Percentiles rank a stretch among this genome's conserved stretches.
phyloP scores from a whole-genome alignment of 2,329 filamentous ascomycete genomes.

The Lecanicillium sp. region DNA sequence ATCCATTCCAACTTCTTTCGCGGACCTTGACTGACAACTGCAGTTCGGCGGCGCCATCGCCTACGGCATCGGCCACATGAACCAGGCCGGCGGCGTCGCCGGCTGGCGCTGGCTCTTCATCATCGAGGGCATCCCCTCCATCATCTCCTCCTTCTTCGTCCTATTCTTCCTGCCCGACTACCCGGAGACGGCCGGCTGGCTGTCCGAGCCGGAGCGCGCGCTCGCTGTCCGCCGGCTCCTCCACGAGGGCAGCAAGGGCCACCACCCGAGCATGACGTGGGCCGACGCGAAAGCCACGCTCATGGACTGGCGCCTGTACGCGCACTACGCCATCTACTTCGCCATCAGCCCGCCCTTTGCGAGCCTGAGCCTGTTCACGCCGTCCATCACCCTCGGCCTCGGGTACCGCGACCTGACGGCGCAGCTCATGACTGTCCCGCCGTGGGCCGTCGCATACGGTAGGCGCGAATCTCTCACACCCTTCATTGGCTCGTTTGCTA shows the following conservation, averaged over 20 bases:
- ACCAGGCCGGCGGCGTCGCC: slow-evolving; percentile 51
- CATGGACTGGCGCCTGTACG: slow-evolving; percentile 62
- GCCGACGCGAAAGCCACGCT: slow-evolving; percentile 63
- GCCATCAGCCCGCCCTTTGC: slow-evolving; percentile 50
- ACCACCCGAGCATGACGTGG: slow-evolving; percentile 57
- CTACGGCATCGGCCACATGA: slow-evolving; percentile 67
- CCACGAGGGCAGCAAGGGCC: slow-evolving; percentile 46
- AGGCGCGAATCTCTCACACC: slow-evolving; percentile 16
- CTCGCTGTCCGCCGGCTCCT: slow-evolving; percentile 42
- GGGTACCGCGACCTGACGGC: slow-evolving; percentile 46
- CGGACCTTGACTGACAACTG: background rate
- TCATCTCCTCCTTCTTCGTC: slow-evolving; percentile 54
- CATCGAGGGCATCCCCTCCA: slow-evolving; percentile 59
- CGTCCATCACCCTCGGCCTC: slow-evolving; percentile 52
- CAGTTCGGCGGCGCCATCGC: slow-evolving; percentile 65
- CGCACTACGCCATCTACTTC: slow-evolving; percentile 53
- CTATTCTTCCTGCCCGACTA: slow-evolving; percentile 66
- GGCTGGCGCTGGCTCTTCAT: slow-evolving; percentile 66
- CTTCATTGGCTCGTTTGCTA: slow-evolving; percentile 9
- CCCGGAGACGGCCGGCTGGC: slow-evolving; percentile 58
- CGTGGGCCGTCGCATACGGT: slow-evolving; percentile 56
- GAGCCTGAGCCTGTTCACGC: slow-evolving; percentile 55
- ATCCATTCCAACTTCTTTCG: background rate
- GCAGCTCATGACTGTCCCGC: slow-evolving; percentile 62
- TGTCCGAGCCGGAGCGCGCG: slow-evolving; percentile 53